phyloP scores from a whole-genome alignment of 768 basidiomycete species.

The Daedaleopsis sinensis region DNA sequence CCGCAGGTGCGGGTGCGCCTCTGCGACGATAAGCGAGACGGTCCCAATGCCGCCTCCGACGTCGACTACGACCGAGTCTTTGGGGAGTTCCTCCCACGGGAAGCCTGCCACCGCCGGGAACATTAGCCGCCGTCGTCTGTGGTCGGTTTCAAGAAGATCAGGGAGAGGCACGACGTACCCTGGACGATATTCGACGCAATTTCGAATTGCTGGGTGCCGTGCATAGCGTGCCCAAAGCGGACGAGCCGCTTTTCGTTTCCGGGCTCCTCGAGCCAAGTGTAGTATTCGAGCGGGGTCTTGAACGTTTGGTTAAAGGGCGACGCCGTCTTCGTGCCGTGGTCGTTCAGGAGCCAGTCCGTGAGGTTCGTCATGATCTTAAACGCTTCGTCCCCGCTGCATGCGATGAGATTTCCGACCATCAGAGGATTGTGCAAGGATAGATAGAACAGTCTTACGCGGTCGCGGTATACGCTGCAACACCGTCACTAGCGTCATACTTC shows the following conservation, averaged over 20 bases:
- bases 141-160: not conserved
- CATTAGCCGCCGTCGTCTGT: not conserved
- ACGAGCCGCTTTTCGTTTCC: slow-evolving; percentile 25
- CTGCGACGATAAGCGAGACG: slow-evolving; percentile 7
- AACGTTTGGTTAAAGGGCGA: slow-evolving; percentile 59
- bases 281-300: slow-evolving; percentile 3
- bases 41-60: slow-evolving; percentile 17
- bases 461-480: slow-evolving; percentile 68
- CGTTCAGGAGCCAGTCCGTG: not conserved
- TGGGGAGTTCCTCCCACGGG: slow-evolving; percentile 13
- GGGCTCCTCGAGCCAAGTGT: slow-evolving; percentile 63
- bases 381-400: not conserved
- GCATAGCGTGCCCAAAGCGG: slow-evolving; percentile 44
- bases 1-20: slow-evolving; percentile 11
- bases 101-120: slow-evolving; percentile 4
- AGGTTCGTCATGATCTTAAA: not conserved
- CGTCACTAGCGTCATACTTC: slow-evolving; percentile 68
- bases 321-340: not conserved
- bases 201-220: slow-evolving; percentile 57
- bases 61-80: slow-evolving; percentile 12
- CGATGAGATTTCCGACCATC: not conserved
- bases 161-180: not conserved
- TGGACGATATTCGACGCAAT: slow-evolving; percentile 9
- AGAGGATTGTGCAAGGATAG: not conserved
- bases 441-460: slow-evolving; percentile 50